Evolutionary conservation across 768 basidiomycete genomes (phyloP).

Genomic region (Phallus indusiatus): DNA sequence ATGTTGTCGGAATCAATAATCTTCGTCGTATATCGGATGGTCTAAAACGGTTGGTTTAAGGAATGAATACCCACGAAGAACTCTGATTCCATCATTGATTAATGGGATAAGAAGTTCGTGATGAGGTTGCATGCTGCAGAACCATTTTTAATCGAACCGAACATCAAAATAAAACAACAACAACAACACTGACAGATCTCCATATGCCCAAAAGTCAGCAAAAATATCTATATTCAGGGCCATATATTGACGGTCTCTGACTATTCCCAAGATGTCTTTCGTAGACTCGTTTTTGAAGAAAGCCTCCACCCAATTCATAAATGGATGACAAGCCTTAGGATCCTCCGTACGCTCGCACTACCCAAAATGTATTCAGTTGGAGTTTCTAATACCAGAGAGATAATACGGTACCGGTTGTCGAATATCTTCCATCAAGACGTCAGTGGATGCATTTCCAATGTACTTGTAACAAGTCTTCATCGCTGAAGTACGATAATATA

Average conservation of each 20-base stretch:
- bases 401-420: neutral
- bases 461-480: conserved; percentile 6
- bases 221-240: neutral
- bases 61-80: conserved; percentile 8
- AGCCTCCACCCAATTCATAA: conserved; percentile 15
- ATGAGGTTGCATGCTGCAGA: conserved; percentile 11
- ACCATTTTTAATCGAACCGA: neutral
- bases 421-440: conserved; percentile 4
- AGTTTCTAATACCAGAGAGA: neutral
- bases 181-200: conserved; percentile 5
- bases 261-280: conserved; percentile 6
- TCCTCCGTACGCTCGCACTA: neutral
- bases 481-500: conserved; percentile 7
- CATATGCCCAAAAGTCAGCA: neutral
- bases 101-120: conserved; percentile 20
- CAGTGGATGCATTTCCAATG: conserved; percentile 13
- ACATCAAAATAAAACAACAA: neutral
- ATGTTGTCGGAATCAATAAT: neutral
- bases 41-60: too few species aligned
- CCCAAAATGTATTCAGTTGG: neutral
- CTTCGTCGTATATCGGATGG: neutral
- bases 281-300: conserved; percentile 1
- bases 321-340: conserved; percentile 13
- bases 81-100: conserved; percentile 20
- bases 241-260: neutral